Conservation (phyloP, 148 eudicot genomes). For the Amaranthus hypochondriacus region DNA sequence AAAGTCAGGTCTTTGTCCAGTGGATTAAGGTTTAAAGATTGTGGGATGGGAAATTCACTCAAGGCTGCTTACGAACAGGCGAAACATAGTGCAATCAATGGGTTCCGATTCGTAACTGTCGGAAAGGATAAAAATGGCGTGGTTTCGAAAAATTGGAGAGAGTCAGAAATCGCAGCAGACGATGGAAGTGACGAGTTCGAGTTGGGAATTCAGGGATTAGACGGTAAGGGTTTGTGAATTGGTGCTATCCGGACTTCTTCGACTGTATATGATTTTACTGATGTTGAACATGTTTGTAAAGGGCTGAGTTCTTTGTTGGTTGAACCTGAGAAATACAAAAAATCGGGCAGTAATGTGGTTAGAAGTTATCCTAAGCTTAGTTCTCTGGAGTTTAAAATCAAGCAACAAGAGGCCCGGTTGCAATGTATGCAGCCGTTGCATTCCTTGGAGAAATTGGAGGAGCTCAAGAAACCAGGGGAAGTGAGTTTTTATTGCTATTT, state of each 20-base stretch:
- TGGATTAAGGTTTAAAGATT: constrained; percentile 12
- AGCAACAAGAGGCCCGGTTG: constrained; percentile 24
- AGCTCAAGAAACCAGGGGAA: constrained; percentile 37
- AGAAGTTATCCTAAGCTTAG: constrained; percentile 29
- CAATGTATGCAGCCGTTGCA: constrained; percentile 9
- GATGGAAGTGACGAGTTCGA: constrained; percentile 20
- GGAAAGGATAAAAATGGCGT: constrained; percentile 28
- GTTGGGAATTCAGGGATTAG: constrained; percentile 16
- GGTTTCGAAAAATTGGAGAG: constrained; percentile 39
- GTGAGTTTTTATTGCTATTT: constrained; percentile 24
- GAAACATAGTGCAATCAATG: constrained; percentile 22
- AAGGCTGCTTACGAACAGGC: neutral
- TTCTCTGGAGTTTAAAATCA: constrained; percentile 37
- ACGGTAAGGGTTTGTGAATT: constrained; percentile 26
- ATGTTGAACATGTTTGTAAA: constrained; percentile 32
- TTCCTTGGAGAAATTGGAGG: constrained; percentile 32
- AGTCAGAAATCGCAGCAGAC: constrained; percentile 35
- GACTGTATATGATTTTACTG: constrained; percentile 26
- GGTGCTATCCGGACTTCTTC: constrained; percentile 27
- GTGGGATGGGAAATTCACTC: constrained; percentile 38
- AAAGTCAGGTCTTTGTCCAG: constrained; percentile 26
- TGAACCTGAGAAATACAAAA: constrained; percentile 33
- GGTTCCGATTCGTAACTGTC: constrained; percentile 19
- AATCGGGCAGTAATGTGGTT: constrained; percentile 32
- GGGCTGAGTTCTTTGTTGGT: constrained; percentile 27